These are phyloP conservation scores for Raphanus hybrid DNA, from an alignment of 441 rosid species.

Conservation along the genomic window DNA sequence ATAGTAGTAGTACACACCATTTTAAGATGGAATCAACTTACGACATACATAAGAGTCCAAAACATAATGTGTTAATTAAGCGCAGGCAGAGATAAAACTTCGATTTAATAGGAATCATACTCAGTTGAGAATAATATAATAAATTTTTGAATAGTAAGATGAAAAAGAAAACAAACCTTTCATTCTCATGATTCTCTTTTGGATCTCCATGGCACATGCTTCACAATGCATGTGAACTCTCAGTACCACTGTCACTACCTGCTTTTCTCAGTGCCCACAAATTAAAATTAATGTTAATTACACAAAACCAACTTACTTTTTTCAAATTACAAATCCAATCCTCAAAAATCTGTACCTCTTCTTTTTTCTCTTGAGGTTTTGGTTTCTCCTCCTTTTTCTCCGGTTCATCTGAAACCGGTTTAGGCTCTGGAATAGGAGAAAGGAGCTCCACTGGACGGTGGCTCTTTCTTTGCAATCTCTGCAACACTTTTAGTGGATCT, in stretches of 20 bases:
- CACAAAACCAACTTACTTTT: conserved; percentile 4
- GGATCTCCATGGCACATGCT: conserved; percentile 81
- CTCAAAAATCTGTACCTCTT: conserved; percentile 35
- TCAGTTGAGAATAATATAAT: conserved; percentile 30
- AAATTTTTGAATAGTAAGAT: not conserved
- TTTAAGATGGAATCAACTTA: conserved; percentile 25
- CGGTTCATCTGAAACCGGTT: conserved; percentile 50
- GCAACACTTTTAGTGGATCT: conserved; percentile 44
- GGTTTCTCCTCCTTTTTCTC: conserved; percentile 40
- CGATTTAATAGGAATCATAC: conserved; percentile 29
- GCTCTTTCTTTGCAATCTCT: conserved; percentile 43
- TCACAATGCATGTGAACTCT: conserved; percentile 95
- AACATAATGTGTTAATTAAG: conserved; percentile 33
- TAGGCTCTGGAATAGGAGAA: conserved; percentile 38
- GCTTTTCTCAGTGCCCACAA: conserved; percentile 30
- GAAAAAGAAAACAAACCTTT: conserved; percentile 53
- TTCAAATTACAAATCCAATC: conserved; percentile 4
- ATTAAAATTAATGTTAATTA: conserved; percentile 15
- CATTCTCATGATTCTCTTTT: conserved; percentile 87
- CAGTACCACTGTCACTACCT: conserved; percentile 67
- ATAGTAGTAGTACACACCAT: conserved; percentile 34
- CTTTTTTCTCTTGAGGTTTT: conserved; percentile 41
- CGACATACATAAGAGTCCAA: conserved; percentile 38
- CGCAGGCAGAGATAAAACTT: conserved; percentile 21
- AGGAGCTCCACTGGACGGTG: conserved; percentile 43